Conservation (phyloP, 352 stramenopile genomes). For the Phytophthora aleatoria region DNA sequence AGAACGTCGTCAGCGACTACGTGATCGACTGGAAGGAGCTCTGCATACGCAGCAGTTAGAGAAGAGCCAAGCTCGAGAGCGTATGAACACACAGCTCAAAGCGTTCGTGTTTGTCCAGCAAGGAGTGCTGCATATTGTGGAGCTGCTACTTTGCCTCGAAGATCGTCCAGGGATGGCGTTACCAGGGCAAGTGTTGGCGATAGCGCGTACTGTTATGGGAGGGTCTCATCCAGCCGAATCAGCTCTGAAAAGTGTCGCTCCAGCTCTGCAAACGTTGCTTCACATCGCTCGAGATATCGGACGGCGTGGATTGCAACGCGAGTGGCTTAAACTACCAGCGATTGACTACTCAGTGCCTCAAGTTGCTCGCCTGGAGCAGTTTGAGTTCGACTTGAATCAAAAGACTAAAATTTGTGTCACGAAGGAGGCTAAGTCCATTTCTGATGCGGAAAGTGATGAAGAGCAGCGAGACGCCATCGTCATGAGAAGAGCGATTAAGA, state of each 20-base stretch:
- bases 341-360: slow-evolving; percentile 30
- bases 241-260: slow-evolving; percentile 26
- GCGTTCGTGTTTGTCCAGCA: slow-evolving; percentile 64
- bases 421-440: not conserved
- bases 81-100: slow-evolving; percentile 49
- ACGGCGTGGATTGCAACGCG: slow-evolving; percentile 24
- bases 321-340: slow-evolving; percentile 28
- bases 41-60: slow-evolving; percentile 41
- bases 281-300: slow-evolving; percentile 22
- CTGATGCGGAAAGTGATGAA: slow-evolving; percentile 28
- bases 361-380: slow-evolving; percentile 38
- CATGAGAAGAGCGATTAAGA: slow-evolving; percentile 45
- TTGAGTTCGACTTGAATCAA: slow-evolving; percentile 23
- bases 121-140: slow-evolving; percentile 58
- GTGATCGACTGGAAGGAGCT: slow-evolving; percentile 56
- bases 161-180: slow-evolving; percentile 26
- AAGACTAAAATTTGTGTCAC: not conserved
- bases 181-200: not conserved
- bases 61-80: slow-evolving; percentile 47
- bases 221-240: slow-evolving; percentile 27
- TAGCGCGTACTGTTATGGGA: slow-evolving; percentile 25
- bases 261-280: slow-evolving; percentile 25
- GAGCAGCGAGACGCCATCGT: slow-evolving; percentile 21
- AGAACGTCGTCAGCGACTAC: slow-evolving; percentile 56
- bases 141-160: slow-evolving; percentile 59